phyloP scores from a whole-genome alignment of 345 rosid species.

The Pistacia integerrima region DNA sequence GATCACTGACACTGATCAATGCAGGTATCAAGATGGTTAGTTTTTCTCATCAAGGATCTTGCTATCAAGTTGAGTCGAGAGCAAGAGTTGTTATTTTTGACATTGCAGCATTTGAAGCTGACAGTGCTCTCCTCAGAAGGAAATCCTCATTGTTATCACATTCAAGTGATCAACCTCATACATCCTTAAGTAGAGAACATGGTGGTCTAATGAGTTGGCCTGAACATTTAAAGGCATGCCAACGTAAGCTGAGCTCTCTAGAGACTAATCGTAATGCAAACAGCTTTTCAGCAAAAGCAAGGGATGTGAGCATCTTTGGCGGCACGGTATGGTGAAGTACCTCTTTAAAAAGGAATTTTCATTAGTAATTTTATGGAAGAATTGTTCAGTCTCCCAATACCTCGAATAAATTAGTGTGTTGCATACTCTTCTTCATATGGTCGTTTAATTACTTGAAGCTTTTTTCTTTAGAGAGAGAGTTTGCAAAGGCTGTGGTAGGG shows the following conservation, averaged over 20 bases:
- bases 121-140: constrained; percentile 39
- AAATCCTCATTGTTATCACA: constrained; percentile 49
- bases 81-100: constrained; percentile 75
- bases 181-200: constrained; percentile 56
- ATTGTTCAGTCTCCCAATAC: background rate
- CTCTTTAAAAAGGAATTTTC: background rate
- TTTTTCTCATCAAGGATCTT: constrained; percentile 56
- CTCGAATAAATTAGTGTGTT: background rate
- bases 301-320: constrained; percentile 77
- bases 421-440: background rate
- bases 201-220: constrained; percentile 78
- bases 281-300: constrained; percentile 77
- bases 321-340: constrained; percentile 57
- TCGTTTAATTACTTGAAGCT: background rate
- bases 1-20: constrained; percentile 11
- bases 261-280: constrained; percentile 28
- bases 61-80: constrained; percentile 71
- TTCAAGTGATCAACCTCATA: constrained; percentile 50
- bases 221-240: constrained; percentile 39
- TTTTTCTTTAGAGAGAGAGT: background rate
- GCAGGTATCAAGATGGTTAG: constrained; percentile 48
- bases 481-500: background rate
- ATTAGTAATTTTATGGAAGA: background rate
- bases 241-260: constrained; percentile 24
- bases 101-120: constrained; percentile 54